These are phyloP conservation scores for Rhizophora mangle DNA, from an alignment of 345 rosid genomes.

Conservation along the genomic window DNA sequence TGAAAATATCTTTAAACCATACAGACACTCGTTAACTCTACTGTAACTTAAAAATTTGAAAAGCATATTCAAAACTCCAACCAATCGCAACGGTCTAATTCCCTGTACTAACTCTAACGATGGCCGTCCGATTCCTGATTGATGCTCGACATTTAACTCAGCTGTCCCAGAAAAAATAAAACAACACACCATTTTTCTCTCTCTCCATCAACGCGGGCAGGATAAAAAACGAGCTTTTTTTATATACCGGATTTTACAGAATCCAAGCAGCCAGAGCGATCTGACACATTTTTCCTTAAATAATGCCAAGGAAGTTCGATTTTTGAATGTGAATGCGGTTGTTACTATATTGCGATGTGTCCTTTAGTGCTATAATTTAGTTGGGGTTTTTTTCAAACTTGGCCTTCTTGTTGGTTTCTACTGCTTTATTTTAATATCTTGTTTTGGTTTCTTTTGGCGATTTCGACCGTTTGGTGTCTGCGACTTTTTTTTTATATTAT, in stretches of 20 bases:
- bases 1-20: not conserved
- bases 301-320: conserved; percentile 23
- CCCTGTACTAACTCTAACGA: conserved; percentile 6
- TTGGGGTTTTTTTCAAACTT: conserved; percentile 25
- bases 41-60: conserved; percentile 5
- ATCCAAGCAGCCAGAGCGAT: conserved; percentile 31
- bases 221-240: not conserved
- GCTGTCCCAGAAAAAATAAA: not conserved
- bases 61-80: conserved; percentile 36
- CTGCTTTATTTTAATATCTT: not conserved
- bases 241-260: not conserved
- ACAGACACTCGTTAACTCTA: not conserved
- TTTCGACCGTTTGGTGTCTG: conserved; percentile 32
- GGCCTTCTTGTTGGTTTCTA: not conserved
- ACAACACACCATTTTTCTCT: not conserved
- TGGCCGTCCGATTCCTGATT: conserved; percentile 39
- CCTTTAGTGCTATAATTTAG: not conserved
- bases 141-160: conserved; percentile 21
- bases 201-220: not conserved
- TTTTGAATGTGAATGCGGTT: conserved; percentile 39
- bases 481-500: not conserved
- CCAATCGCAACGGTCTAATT: conserved; percentile 51
- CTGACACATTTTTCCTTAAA: conserved; percentile 36
- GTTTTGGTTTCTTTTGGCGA: not conserved
- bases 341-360: conserved; percentile 9